These are phyloP conservation scores for Sugiyamaella floridensis DNA, from an alignment of 805 yeast species.

Conservation along the genomic window DNA sequence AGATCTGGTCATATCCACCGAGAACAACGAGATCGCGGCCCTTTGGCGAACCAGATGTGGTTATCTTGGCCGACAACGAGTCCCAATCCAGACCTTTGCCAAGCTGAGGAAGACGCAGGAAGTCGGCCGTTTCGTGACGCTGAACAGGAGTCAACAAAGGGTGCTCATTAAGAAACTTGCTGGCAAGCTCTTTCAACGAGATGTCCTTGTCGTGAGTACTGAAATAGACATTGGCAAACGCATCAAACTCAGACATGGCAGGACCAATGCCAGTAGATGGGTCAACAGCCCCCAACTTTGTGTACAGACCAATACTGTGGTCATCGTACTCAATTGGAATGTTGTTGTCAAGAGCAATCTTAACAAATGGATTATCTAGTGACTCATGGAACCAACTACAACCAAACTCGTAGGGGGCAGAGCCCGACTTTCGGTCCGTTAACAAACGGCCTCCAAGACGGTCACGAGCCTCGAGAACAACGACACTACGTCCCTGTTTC, in stretches of 20 bases:
- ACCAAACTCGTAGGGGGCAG: conserved; percentile 54
- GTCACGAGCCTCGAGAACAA: conserved; percentile 58
- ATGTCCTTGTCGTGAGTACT: conserved; percentile 50
- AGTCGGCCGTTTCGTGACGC: conserved; percentile 44
- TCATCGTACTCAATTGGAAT: conserved; percentile 43
- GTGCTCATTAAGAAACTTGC: conserved; percentile 37
- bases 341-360: conserved; percentile 36
- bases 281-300: conserved; percentile 32
- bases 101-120: conserved; percentile 54
- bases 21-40: conserved; percentile 73
- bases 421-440: conserved; percentile 35
- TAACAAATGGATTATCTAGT: conserved; percentile 55
- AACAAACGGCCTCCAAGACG: conserved; percentile 62
- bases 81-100: conserved; percentile 78
- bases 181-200: conserved; percentile 44
- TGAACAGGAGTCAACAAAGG: conserved; percentile 33
- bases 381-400: conserved; percentile 90
- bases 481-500: conserved; percentile 39
- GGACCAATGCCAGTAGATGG: conserved; percentile 16
- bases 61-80: conserved; percentile 56
- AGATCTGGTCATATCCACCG: conserved; percentile 51
- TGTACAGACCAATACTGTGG: conserved; percentile 43
- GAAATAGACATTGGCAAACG: conserved; percentile 51
- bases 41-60: conserved; percentile 55
- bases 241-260: conserved; percentile 51